Evolutionary conservation across 345 rosid species (phyloP), one percentile per base, ranked within the genome.

Genomic region (Citrus reticulata): DNA sequence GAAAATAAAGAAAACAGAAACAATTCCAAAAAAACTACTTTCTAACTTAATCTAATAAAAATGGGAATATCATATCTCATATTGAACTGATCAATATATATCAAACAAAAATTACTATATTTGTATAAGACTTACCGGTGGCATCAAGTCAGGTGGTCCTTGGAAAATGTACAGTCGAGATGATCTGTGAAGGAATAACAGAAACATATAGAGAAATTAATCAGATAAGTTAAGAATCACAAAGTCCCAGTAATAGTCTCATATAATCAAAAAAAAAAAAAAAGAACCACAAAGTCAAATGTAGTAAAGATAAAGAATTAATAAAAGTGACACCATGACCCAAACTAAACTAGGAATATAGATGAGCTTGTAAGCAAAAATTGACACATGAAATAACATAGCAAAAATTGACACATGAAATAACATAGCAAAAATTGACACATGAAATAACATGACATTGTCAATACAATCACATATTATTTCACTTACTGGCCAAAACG

Each of bases 71-170:
- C 16, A 19, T 51, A 55, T n/a, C 16, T 35, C 66, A 58, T 11
- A 58, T n/a, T 2, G 8, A 58, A 35, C 25, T 22, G 51, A 9
- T 58, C 27, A 74, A 82, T 57, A 3, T 29, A 66, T 66, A 40
- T 63, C 8, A 40, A 70, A n/a, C 24, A 46, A 72, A 64, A 30
- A 42, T 5, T 5, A 60, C 19, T 22, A 34, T 58, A 25, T 8
- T 63, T 24, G 68, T 19, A 65, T 16, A 54, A 58, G 49, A 66
- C 91, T 86, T 91, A 96, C 98, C 1, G 87, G 91, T 61, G 95
- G 97, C 97, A 96, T 94, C 85, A 96, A 87, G 72, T 91, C 93
- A 2, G 87, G 57, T 30, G 99, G 99, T 80, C 98, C 98, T 89
- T 94, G 99, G 82, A 96, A 90, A 81, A 94, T 86, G 88, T 94